Evolutionary conservation across 2,329 filamentous ascomycete species (phyloP), one percentile per base, ranked within the genome.

Genomic region (Rugonectria rugulosa): DNA sequence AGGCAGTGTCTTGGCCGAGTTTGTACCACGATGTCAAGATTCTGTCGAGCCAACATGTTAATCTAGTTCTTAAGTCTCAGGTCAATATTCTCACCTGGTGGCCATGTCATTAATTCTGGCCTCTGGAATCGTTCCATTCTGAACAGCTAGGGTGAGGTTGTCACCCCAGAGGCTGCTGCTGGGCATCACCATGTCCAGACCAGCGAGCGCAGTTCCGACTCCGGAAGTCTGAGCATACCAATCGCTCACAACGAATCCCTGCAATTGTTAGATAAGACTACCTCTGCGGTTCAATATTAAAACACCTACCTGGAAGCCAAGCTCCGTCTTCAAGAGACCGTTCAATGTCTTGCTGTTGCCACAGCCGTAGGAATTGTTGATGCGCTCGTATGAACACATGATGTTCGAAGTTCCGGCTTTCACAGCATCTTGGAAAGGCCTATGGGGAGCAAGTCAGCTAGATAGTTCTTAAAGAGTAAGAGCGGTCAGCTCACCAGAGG

Each of bases 181-280:
- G 0, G 85, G 85, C 85, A 88, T 88, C 5, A 86, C 83, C 83
- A 94, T 88, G 65, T 96, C 92, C 2, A 88, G 70, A 0, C 85
- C 85, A 5, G 81, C 79, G 24, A 82, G 79, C 0, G 75, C 82
- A 38, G 83, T 81, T 26, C 79, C 75, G 0, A 87, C 74, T 12
- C 79, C 48, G 11, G 48, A 76, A 61, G 90, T 86, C 64, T 88
- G 85, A 0, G 85, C 88, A 43, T 81, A 78, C 88, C 88, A 92
- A 67, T 92, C 89, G 7, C 83, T 79, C 61, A 89, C 73, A 4
- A 91, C 83, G 63, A 89, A 90, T 0, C 32, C 88, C 88, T 23
- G 12, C 9, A 11, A 26, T 3, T n/a, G 43, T 46, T 7, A 46
- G 14, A 26, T n/a, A 15, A 14, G n/a, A 6, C 9, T 19, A 3